These are phyloP conservation scores for Daldinia decipiens DNA, from an alignment of 495 filamentous ascomycete genomes.

Conservation along the genomic window DNA sequence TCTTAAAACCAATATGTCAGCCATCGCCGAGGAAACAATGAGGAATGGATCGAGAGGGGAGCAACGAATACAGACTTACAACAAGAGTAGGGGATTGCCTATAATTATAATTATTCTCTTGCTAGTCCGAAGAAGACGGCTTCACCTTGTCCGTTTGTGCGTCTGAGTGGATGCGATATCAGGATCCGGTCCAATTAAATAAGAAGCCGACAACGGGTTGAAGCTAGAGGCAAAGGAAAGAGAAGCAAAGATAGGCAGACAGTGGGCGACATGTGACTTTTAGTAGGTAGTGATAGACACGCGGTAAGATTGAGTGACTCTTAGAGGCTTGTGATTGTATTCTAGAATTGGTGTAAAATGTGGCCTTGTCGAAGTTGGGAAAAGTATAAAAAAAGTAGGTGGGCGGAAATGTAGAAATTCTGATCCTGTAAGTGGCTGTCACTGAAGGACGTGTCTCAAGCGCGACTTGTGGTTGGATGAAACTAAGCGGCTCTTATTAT, in stretches of 20 bases:
- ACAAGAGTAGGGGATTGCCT: slow-evolving; percentile 34
- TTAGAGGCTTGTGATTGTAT: slow-evolving; percentile 30
- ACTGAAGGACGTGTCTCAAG: slow-evolving; percentile 47
- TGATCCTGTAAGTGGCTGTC: slow-evolving; percentile 44
- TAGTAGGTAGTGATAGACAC: slow-evolving; percentile 32
- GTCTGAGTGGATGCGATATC: slow-evolving; percentile 35
- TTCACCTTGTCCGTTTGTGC: slow-evolving; percentile 22
- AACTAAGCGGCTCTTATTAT: slow-evolving; percentile 30
- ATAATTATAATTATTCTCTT: slow-evolving; percentile 34
- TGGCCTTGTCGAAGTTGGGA: slow-evolving; percentile 8
- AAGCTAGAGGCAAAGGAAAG: slow-evolving; percentile 19
- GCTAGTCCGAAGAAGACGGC: slow-evolving; percentile 19
- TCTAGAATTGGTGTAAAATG: background rate
- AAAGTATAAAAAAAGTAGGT: slow-evolving; percentile 32
- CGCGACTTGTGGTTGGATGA: slow-evolving; percentile 46
- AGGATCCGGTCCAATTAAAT: slow-evolving; percentile 39
- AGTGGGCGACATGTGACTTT: slow-evolving; percentile 34
- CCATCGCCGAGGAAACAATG: slow-evolving; percentile 43
- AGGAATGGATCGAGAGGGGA: slow-evolving; percentile 31
- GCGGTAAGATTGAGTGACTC: slow-evolving; percentile 37
- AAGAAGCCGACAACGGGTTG: slow-evolving; percentile 18
- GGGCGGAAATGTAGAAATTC: slow-evolving; percentile 29
- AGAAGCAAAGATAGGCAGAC: slow-evolving; percentile 12
- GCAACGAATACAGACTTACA: slow-evolving; percentile 28
- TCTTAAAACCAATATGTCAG: slow-evolving; percentile 53